phyloP scores from a whole-genome alignment of 192 early-diverging fungal species.

The Coemansia sp. region DNA sequence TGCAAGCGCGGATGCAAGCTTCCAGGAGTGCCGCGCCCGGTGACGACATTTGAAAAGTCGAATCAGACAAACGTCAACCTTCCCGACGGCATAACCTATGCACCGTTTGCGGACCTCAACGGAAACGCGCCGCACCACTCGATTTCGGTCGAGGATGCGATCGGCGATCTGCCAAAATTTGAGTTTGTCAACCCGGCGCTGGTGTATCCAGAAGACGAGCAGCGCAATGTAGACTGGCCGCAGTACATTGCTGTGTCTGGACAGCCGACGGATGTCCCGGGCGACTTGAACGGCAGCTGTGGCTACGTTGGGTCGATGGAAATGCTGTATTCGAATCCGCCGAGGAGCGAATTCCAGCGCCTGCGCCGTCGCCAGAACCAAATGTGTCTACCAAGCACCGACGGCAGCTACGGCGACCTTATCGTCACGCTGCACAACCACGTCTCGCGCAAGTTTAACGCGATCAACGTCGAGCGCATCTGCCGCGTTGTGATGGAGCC shows the following conservation, averaged over 20 bases:
- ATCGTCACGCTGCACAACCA: constrained; percentile 49
- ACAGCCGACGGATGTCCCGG: constrained; percentile 5
- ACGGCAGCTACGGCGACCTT: constrained; percentile 17
- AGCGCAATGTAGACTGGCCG: constrained; percentile 20
- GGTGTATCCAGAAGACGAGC: constrained; percentile 28
- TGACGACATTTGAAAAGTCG: constrained; percentile 51
- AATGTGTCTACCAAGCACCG: constrained; percentile 14
- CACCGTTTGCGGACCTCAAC: constrained; percentile 41
- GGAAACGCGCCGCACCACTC: constrained; percentile 55
- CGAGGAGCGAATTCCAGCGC: constrained; percentile 54
- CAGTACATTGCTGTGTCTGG: constrained; percentile 29
- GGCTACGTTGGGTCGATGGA: constrained; percentile 51
- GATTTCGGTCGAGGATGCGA: constrained; percentile 61
- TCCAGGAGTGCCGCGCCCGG: constrained; percentile 58
- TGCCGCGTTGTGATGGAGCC: constrained; percentile 49
- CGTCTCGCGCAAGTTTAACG: constrained; percentile 51
- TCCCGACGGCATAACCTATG: constrained; percentile 41
- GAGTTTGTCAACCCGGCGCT: constrained; percentile 58
- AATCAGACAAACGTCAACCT: constrained; percentile 41
- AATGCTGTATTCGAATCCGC: constrained; percentile 33
- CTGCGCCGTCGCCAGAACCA: constrained; percentile 42
- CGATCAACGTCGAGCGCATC: constrained; percentile 54
- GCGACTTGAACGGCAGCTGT: constrained; percentile 5
- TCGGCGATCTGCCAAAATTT: constrained; percentile 66
- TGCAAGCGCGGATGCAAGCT: constrained; percentile 53